Evolutionary conservation across 164 flowering plant genomes (phyloP).

Genomic region (Warburgia ugandensis): DNA sequence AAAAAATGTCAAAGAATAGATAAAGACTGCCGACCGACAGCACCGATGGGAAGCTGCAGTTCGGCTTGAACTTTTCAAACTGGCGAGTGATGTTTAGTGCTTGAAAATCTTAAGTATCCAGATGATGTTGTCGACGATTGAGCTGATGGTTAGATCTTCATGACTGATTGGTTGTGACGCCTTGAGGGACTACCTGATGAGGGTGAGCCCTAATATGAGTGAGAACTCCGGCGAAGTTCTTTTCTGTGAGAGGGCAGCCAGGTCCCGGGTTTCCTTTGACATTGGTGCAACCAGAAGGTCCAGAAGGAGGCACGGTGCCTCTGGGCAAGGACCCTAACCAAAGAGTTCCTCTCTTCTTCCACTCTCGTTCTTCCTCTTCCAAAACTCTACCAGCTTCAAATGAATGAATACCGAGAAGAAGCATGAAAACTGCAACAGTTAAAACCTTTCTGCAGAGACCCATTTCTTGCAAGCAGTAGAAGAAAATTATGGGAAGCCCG

Average conservation of each 20-base stretch:
- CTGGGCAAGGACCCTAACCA: constrained; percentile 24
- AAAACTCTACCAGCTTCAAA: not conserved
- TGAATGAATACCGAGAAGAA: not conserved
- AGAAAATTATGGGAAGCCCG: no score
- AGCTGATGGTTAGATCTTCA: no score
- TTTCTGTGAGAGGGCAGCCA: constrained; percentile 16
- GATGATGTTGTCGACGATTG: no score
- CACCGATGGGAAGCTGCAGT: no score
- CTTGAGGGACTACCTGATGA: no score
- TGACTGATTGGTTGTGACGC: no score
- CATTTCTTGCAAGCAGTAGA: not conserved
- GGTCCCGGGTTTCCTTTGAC: constrained; percentile 23
- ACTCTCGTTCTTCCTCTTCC: not conserved
- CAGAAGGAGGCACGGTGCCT: constrained; percentile 24
- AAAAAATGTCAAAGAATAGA: no score
- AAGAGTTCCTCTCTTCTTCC: not conserved
- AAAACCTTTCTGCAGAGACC: not conserved
- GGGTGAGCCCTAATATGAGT: no score
- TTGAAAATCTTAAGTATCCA: no score
- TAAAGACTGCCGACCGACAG: no score
- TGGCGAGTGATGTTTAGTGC: no score
- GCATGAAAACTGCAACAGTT: not conserved
- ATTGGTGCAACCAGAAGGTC: constrained; percentile 29
- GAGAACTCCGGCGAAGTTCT: not conserved
- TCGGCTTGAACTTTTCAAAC: no score